Base-by-base conservation (phyloP, 2,329 filamentous ascomycete species). In the Xylariaceae sp. region DNA sequence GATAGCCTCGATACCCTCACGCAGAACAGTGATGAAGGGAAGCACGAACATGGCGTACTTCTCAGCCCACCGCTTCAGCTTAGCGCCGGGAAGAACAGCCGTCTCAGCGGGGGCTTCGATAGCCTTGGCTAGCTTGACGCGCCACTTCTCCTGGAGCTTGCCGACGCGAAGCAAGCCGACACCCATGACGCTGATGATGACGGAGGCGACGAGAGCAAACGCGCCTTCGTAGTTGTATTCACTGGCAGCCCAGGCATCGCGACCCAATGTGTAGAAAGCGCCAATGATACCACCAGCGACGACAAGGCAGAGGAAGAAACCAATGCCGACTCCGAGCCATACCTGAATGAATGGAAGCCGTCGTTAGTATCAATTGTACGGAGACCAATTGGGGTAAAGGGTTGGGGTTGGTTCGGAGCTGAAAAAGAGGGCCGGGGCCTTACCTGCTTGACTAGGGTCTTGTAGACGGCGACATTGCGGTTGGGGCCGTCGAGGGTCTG, bases 111-210 rank as follows among this genome's bases (percentile, higher is more conserved):
- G 77, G 1, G 70, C 71, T 65, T 89, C 84, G 35, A 94, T 75
- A 2, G 88, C 84, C 67, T 83, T 83, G 15, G 87, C 83, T 23
- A 96, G 83, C 82, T 94, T 94, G 68, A 88, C 77, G n/a, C 86
- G 83, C 92, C 91, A 96, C 75, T 94, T 94, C 62, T 88, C 86
- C 72, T 92, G 89, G 73, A 94, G 82, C 74, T 93, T 94, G 62
- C 86, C 88, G 57, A 96, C 82, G 30, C 91, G 87, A 6, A 96
- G 83, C 35, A 96, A 82, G 3, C 89, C 90, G 37, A 86, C 87
- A 34, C 91, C 91, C 78, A 95, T 88, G 62, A 91, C 67, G 42
- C 88, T 88, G 74, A 96, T 94, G 75, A 96, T 91, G 65, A 94
- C 66, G 15, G 85, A 80, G 2, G 91, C 90, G 54, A 94, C 72